Base-by-base conservation (phyloP, 352 stramenopile species). In the Phytophthora megakarya region DNA sequence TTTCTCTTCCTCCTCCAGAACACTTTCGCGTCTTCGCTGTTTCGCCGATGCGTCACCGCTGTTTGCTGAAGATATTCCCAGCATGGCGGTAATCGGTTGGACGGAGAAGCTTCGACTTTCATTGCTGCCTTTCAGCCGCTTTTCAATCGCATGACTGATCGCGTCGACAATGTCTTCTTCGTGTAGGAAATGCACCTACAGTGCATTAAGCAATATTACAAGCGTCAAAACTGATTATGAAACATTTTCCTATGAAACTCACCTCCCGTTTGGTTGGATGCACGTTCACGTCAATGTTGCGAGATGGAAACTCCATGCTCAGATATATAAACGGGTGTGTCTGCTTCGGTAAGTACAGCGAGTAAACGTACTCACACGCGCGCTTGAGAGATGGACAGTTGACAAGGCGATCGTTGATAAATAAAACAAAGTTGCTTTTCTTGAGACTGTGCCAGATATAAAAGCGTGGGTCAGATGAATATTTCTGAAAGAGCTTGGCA, bases 271-370 rank as follows among this genome's bases (percentile, higher is more conserved):
- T 99, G 15, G 97, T 99, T 13, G 98, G 98, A 72, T 99, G 97
- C 3, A 99, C 95, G 70, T 99, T 99, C 19, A 99, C 98, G 77
- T 99, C 98, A 3, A 99, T 77, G 62, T 98, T 93, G 22, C 80
- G 72, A 7, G 90, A 76, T 3, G 96, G 96, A 19, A 99, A 86
- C 46, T 93, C 73, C 26, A 99, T 75, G n/a, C 86, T 91, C n/a
- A 99, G 72, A 79, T 98, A 99, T 30, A 99, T 73, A 74, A 99
- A 99, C n/a, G 97, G 96, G 66, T 98, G 96, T 3, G 79, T 92
- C 65, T 92, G 86, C 72, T 97, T 98, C 6, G 95, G 95, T 23
- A 98, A 65, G 68, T 98, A 97, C 28, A 98, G 79, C 38, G 80
- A 82, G 78, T 99, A 99, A 3, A 98, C 83, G 39, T 94, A 94